Evolutionary conservation across 306 rosid species (phyloP), one percentile per base, ranked within the genome.

Genomic region (Trifolium pratense): DNA sequence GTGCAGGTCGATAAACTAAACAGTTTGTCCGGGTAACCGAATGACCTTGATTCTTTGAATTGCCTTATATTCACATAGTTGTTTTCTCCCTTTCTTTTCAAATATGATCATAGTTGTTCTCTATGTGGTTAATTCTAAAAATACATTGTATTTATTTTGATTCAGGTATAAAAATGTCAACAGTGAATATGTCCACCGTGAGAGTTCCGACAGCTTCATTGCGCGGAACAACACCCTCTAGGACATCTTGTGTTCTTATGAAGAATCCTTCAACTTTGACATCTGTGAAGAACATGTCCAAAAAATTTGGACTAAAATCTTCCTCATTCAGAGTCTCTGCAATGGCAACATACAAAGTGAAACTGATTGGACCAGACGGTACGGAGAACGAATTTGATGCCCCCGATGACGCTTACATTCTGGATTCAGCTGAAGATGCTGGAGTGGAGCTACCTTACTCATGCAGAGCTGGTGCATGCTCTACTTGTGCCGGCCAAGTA

Each of bases 391-490:
- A 84, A 70, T 82, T 92, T 57, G 92, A 89, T 1, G 92, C 92
- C 74, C 92, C 90, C 0, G 93, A 88, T 39, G 91, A 86, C 43
- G 32, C 74, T 5, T 90, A 79, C 85, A 85, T 92, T 70, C 79
- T 88, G 34, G 96, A 87, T 62, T 77, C 96, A n/a, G 97, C 90
- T 10, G 98, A 92, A 69, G 75, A 32, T 23, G 93, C 96, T 11
- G 97, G 98, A 40, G 5, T 89, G 59, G 94, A 87, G 36, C 76
- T 92, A 37, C 97, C 97, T 15, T 83, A 86, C 81, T 90, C 89
- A 3, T 92, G 96, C 85, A 81, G 90, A 78, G 94, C 95, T 6
- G 95, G 95, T 39, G 85, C 98, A 1, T 92, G 97, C 85, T 90
- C 93, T 31, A 84, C 97, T 7, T 89, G 97, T 73, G 92, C 97